Evolutionary conservation across 2,329 filamentous ascomycete genomes (phyloP), one percentile per base, ranked within the genome.

Genomic region (Colletotrichum magnum): DNA sequence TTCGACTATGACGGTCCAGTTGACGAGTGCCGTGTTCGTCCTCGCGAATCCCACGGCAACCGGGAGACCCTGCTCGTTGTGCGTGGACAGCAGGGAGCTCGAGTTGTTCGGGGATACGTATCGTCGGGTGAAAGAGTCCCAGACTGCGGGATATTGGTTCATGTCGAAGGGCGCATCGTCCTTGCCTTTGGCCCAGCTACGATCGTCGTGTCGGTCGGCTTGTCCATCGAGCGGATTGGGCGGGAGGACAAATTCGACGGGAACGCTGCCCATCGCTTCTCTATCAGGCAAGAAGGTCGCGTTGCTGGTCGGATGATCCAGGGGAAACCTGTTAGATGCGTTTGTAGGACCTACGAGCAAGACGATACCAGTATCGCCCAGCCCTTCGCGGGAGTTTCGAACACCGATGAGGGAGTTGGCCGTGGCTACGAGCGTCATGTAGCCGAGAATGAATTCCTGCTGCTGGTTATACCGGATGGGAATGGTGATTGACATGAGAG

Each of bases 1-100:
- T 77, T 97, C 95, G 1, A 97, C 88, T 2, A 97, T 75, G 4
- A 98, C 82, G 5, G 93, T 90, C 95, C 95, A 98, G 75, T 95
- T 89, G 7, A 93, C 93, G 60, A 97, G 81, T 0, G 81, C 77
- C 5, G 87, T 93, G 61, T 88, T 85, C 0, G 93, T 89, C 12
- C 92, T 85, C 7, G 93, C 93, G 75, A 90, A 95, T 24, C 94
- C 95, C n/a, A 95, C 91, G 12, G 94, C 92, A 1, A 98, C 93
- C 4, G 81, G 77, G 10, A 86, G 78, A 0, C 87, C 87, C 71
- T 94, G 85, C 74, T 97, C 94, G 73, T 97, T 97, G 9, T 78
- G 84, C 0, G 93, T 92, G 12, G 89, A 88, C 15, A 97, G 83
- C 1, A 87, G 77, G 70, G 90, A 90, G 16, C 91, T 92, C 4